A percentile compares a stretch with the other conserved stretches of the same genome.
Conservation (phyloP, 148 eudicot species). For the Vaccinium myrtillus region DNA sequence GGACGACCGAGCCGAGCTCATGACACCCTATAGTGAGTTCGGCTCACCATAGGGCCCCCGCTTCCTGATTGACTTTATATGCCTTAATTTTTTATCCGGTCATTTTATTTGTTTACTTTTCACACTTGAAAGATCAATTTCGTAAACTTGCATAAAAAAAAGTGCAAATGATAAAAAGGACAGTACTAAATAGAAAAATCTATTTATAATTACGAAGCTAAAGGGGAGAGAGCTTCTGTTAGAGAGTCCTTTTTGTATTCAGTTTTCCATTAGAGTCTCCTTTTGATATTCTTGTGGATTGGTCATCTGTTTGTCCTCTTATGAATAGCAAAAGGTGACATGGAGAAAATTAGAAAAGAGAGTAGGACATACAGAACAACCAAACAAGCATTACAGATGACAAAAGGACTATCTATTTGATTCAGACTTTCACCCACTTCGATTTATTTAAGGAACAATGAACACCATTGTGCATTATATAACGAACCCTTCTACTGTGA, state of each 20-base stretch:
- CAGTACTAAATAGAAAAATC: too few relatives aligned
- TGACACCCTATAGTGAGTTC: too few relatives aligned
- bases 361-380: background rate
- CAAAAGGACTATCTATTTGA: background rate
- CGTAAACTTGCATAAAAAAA: too few relatives aligned
- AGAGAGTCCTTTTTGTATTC: background rate
- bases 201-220: too few relatives aligned
- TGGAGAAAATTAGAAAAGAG: background rate
- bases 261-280: background rate
- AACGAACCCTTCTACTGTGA: background rate
- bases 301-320: background rate
- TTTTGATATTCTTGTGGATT: background rate
- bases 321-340: background rate
- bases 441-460: constrained; percentile 7
- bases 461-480: background rate
- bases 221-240: background rate
- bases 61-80: too few relatives aligned
- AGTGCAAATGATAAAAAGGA: too few relatives aligned
- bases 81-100: too few relatives aligned
- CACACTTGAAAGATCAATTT: too few relatives aligned
- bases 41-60: too few relatives aligned
- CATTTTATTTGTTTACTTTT: too few relatives aligned
- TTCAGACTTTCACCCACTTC: constrained; percentile 5
- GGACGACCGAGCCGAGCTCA: too few relatives aligned
- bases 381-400: background rate